These are phyloP conservation scores for Amaranthus tricolor DNA, from an alignment of 179 eudicot species.

Conservation along the genomic window DNA sequence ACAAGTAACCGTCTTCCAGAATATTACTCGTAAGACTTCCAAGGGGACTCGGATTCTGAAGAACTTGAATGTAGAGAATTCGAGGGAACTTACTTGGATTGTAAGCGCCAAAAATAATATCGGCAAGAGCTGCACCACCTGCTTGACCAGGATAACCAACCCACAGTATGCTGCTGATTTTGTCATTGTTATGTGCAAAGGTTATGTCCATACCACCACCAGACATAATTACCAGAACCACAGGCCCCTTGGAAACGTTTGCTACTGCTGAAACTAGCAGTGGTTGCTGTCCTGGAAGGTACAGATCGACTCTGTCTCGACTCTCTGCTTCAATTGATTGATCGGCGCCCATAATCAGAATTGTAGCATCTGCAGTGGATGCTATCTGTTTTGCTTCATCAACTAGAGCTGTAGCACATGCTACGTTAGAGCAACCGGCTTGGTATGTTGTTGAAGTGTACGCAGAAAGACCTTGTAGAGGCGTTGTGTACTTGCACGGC, in stretches of 20 bases:
- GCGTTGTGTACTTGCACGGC: slow-evolving; percentile 78
- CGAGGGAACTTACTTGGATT: slow-evolving; percentile 47
- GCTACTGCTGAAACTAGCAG: slow-evolving; percentile 55
- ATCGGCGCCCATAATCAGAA: slow-evolving; percentile 74
- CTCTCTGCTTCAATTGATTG: slow-evolving; percentile 74
- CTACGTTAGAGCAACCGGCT: slow-evolving; percentile 39
- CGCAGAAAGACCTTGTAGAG: slow-evolving; percentile 71
- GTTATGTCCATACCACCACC: slow-evolving; percentile 86
- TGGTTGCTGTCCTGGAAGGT: slow-evolving; percentile 82
- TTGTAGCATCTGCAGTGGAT: slow-evolving; percentile 71
- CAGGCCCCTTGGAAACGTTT: slow-evolving; percentile 75
- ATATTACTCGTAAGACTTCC: background rate
- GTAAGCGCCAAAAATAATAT: slow-evolving; percentile 52
- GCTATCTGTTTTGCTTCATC: slow-evolving; percentile 60
- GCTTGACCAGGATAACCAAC: slow-evolving; percentile 80
- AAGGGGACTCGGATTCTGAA: background rate
- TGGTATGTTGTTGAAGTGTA: slow-evolving; percentile 38
- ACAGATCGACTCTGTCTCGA: slow-evolving; percentile 54
- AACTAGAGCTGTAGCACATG: slow-evolving; percentile 55
- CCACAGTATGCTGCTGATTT: slow-evolving; percentile 60
- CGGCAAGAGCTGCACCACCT: slow-evolving; percentile 76
- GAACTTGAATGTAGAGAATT: background rate
- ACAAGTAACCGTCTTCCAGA: background rate
- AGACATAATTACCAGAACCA: slow-evolving; percentile 87
- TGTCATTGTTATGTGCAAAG: slow-evolving; percentile 56